Evolutionary conservation across 2,329 filamentous ascomycete species (phyloP).

Genomic region (Epichloe baconii): DNA sequence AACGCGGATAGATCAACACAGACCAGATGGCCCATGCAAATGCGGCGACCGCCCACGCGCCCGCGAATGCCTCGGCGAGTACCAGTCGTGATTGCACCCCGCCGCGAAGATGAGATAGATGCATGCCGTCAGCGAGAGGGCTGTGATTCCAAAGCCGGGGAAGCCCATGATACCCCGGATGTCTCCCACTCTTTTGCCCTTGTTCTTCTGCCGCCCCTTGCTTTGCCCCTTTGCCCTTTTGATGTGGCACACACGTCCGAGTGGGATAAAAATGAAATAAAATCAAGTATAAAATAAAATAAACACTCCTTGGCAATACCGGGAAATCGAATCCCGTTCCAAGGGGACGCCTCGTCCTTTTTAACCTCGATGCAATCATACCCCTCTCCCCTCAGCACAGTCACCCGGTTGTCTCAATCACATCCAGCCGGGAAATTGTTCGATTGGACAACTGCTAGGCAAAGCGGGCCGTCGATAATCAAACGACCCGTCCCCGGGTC

Average conservation of each 20-base stretch:
- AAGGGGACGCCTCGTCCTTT: neutral
- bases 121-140: slow-evolving; percentile 13
- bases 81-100: slow-evolving; percentile 16
- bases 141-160: slow-evolving; percentile 9
- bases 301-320: too few relatives aligned
- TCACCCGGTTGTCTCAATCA: too few relatives aligned
- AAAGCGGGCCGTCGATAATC: too few relatives aligned
- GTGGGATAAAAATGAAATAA: neutral
- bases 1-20: slow-evolving; percentile 34
- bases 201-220: neutral
- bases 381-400: too few relatives aligned
- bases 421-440: too few relatives aligned
- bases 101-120: slow-evolving; percentile 9
- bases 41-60: slow-evolving; percentile 23
- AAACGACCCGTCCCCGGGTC: too few relatives aligned
- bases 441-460: too few relatives aligned
- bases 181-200: neutral
- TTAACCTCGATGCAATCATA: neutral
- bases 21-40: slow-evolving; percentile 26
- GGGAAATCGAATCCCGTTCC: neutral
- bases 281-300: neutral
- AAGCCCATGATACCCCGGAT: neutral
- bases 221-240: neutral
- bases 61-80: slow-evolving; percentile 22
- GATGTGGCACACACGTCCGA: neutral